Conservation (phyloP, 805 yeast species). For the Kodamaea kakaduensis region DNA sequence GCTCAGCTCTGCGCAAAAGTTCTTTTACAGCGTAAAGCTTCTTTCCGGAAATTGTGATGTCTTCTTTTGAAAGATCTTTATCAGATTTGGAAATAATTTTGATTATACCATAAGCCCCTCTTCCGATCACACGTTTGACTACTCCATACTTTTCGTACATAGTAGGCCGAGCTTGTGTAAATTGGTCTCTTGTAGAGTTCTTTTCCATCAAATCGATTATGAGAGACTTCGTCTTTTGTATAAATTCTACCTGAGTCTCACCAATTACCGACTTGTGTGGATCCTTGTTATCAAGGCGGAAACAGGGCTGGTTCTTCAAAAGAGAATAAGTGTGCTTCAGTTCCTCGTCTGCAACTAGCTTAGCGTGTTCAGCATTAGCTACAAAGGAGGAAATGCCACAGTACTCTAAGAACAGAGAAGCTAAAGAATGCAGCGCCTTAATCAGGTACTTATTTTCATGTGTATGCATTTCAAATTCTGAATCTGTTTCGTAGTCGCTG, state of each 20-base stretch:
- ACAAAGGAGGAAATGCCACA: constrained; percentile 26
- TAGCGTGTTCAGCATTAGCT: constrained; percentile 15
- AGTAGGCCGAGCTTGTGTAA: constrained; percentile 19
- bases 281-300: constrained; percentile 12
- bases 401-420: constrained; percentile 30
- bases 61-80: constrained; percentile 2
- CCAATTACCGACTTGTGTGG: constrained; percentile 26
- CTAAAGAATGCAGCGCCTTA: constrained; percentile 11
- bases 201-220: constrained; percentile 16
- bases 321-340: constrained; percentile 32
- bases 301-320: constrained; percentile 13
- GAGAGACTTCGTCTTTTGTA: constrained; percentile 19
- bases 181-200: constrained; percentile 8
- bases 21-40: constrained; percentile 34
- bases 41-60: background rate
- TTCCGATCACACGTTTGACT: constrained; percentile 37
- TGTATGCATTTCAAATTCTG: constrained; percentile 25
- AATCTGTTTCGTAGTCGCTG: constrained; percentile 10
- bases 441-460: constrained; percentile 23
- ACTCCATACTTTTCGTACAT: constrained; percentile 32
- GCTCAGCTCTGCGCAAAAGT: constrained; percentile 23
- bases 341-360: constrained; percentile 28
- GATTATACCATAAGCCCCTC: constrained; percentile 47
- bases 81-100: constrained; percentile 26
- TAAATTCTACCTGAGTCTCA: constrained; percentile 24